phyloP scores from a whole-genome alignment of 345 rosid species.

The Hirschfeldia incana region DNA sequence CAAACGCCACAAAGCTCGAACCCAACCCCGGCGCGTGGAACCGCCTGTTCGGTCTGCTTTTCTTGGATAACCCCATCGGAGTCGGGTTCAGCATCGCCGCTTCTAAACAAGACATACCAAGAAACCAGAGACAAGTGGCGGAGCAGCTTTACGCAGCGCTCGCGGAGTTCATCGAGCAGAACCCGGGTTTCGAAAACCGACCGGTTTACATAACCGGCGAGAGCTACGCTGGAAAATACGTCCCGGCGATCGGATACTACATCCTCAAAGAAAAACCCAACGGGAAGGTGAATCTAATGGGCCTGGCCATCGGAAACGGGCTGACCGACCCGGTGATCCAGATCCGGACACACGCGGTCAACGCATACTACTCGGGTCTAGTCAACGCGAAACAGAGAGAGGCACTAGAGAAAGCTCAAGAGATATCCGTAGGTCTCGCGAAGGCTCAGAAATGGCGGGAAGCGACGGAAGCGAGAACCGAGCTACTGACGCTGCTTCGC shows the following conservation, averaged over 20 bases:
- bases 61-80: conserved; percentile 84
- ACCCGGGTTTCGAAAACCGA: conserved; percentile 48
- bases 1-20: conserved; percentile 41
- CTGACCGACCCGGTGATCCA: conserved; percentile 69
- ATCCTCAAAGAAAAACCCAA: conserved; percentile 51
- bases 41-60: conserved; percentile 70
- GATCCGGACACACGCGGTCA: conserved; percentile 55
- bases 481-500: conserved; percentile 41
- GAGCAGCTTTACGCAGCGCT: conserved; percentile 68
- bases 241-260: conserved; percentile 75
- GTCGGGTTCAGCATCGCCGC: conserved; percentile 77
- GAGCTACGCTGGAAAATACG: conserved; percentile 84
- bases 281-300: conserved; percentile 54
- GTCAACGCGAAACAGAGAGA: conserved; percentile 65
- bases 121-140: conserved; percentile 55
- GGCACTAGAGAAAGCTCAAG: conserved; percentile 59
- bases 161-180: conserved; percentile 47
- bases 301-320: conserved; percentile 82
- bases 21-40: conserved; percentile 79
- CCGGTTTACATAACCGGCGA: conserved; percentile 73
- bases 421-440: conserved; percentile 44
- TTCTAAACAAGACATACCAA: conserved; percentile 55
- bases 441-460: conserved; percentile 53
- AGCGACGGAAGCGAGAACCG: conserved; percentile 55
- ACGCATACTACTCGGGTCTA: conserved; percentile 60